These are phyloP conservation scores for Stemphylium beticola DNA, from an alignment of 2,329 filamentous ascomycete genomes.

Conservation along the genomic window DNA sequence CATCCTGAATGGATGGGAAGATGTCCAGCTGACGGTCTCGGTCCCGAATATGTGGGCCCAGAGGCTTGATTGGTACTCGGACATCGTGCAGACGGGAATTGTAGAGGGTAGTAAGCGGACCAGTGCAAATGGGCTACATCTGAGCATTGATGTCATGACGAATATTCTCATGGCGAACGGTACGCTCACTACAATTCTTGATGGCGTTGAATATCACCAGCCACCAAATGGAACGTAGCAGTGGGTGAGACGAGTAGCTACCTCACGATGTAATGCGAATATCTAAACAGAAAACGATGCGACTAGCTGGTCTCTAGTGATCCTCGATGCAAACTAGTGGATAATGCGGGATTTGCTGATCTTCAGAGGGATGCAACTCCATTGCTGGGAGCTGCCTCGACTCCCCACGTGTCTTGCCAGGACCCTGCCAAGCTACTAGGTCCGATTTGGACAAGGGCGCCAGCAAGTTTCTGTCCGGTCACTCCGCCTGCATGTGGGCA, in stretches of 20 bases:
- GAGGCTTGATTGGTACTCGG: conserved; percentile 49
- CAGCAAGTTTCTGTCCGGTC: background rate
- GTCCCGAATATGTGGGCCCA: conserved; percentile 27
- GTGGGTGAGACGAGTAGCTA: too few relatives aligned
- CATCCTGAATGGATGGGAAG: conserved; percentile 46
- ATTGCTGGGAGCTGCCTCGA: background rate
- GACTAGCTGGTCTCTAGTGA: background rate
- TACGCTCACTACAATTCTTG: conserved; percentile 48
- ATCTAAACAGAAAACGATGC: background rate
- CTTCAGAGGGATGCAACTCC: background rate
- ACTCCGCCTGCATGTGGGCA: background rate
- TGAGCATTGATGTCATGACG: conserved; percentile 47
- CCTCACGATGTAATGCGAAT: background rate
- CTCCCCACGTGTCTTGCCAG: background rate
- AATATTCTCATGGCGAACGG: conserved; percentile 54
- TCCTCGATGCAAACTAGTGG: conserved; percentile 1
- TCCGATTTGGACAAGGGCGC: background rate
- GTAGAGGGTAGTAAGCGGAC: conserved; percentile 49
- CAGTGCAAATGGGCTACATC: conserved; percentile 48
- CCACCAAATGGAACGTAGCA: conserved; percentile 44
- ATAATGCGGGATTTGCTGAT: conserved; percentile 7
- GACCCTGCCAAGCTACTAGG: conserved; percentile 1
- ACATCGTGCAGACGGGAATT: conserved; percentile 45
- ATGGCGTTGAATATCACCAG: conserved; percentile 49
- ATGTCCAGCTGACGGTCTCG: conserved; percentile 32